A percentile compares a stretch with the other conserved stretches of the same genome.
Evolutionary conservation across 306 rosid genomes (phyloP).

Genomic region (Rosa multiflora): DNA sequence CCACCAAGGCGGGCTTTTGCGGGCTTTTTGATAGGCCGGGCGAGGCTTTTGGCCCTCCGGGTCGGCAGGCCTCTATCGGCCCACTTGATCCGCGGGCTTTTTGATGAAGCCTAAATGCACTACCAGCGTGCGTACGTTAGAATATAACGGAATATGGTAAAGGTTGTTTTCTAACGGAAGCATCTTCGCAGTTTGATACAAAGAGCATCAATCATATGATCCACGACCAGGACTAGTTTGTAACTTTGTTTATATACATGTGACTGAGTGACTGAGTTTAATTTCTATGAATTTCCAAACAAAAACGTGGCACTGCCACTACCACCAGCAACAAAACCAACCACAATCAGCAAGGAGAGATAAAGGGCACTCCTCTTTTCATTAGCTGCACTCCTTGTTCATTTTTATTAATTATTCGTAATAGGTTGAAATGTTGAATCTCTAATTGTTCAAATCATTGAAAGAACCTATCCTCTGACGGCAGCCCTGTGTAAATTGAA

Average conservation of each 20-base stretch:
- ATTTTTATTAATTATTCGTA: neutral
- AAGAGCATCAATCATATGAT: neutral
- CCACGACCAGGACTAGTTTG: neutral
- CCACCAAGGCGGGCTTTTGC: too few relatives aligned
- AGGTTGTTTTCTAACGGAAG: neutral
- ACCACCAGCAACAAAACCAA: neutral
- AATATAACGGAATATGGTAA: neutral
- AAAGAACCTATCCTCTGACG: neutral
- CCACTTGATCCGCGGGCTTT: too few relatives aligned
- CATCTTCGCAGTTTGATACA: neutral
- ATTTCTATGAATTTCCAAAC: neutral
- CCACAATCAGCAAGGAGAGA: neutral
- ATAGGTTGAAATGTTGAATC: neutral
- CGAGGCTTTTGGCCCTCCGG: too few relatives aligned
- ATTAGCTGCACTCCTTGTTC: neutral
- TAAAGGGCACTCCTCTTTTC: neutral
- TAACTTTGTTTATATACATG: too few relatives aligned
- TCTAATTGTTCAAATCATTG: slow-evolving; percentile 20
- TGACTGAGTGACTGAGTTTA: neutral
- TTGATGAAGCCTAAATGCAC: too few relatives aligned
- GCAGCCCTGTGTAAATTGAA: neutral
- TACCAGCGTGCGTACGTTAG: neutral
- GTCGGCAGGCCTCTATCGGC: too few relatives aligned
- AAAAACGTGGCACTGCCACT: neutral
- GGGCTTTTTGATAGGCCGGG: too few relatives aligned